Evolutionary conservation across 164 flowering plant genomes (phyloP).

Genomic region (Aristolochia contorta): DNA sequence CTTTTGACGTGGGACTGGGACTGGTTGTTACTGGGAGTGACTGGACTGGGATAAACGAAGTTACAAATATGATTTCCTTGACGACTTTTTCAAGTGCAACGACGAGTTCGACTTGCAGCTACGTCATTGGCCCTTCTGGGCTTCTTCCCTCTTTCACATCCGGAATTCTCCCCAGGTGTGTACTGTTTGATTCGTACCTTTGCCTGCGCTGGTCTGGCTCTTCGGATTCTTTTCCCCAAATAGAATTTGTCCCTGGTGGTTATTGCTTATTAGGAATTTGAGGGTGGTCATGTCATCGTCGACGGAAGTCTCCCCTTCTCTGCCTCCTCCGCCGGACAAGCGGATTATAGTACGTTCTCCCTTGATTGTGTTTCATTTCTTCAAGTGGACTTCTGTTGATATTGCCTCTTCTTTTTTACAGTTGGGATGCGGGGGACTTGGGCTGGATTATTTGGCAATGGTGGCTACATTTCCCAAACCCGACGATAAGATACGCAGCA

Average conservation of each 20-base stretch:
- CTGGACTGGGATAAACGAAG: too few relatives aligned
- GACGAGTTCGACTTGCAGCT: too few relatives aligned
- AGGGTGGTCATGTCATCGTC: conserved; percentile 27
- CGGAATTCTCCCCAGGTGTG: background rate
- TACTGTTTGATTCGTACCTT: too few relatives aligned
- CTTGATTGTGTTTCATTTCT: background rate
- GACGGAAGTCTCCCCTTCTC: conserved; percentile 6
- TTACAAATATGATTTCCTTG: too few relatives aligned
- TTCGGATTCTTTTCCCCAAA: too few relatives aligned
- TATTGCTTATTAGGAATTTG: conserved; percentile 6
- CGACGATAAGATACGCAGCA: conserved; percentile 80
- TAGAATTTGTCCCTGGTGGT: background rate
- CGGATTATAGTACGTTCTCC: conserved; percentile 35
- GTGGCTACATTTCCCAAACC: conserved; percentile 79
- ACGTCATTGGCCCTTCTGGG: background rate
- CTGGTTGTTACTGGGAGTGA: too few relatives aligned
- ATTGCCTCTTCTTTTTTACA: conserved; percentile 12
- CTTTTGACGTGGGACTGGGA: too few relatives aligned
- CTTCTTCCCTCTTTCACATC: background rate
- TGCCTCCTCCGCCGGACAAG: conserved; percentile 41
- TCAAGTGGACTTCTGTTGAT: background rate
- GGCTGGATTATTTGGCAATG: conserved; percentile 60
- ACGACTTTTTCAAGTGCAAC: too few relatives aligned
- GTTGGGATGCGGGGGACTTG: conserved; percentile 49
- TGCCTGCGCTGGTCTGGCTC: background rate